Conservation (phyloP, 139 green algal species). For the Auxenochlorella protothecoides region DNA sequence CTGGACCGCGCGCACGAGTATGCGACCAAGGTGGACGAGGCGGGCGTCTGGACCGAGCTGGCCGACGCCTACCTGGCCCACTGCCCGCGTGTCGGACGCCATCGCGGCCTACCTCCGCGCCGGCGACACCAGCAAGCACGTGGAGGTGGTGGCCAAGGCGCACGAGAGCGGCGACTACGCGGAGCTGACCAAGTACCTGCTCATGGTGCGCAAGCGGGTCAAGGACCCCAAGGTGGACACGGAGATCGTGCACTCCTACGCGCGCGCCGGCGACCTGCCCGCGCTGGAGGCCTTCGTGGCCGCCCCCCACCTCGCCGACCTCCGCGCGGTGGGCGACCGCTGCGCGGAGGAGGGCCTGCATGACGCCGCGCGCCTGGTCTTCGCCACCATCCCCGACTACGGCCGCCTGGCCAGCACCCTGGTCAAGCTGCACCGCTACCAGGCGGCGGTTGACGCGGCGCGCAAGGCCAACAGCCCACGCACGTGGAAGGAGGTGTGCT, state of each 20-base stretch:
- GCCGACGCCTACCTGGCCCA: constrained; percentile 79
- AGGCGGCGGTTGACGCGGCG: constrained; percentile 86
- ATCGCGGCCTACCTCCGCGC: constrained; percentile 86
- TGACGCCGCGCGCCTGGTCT: constrained; percentile 90
- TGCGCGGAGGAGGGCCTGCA: constrained; percentile 74
- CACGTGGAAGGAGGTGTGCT: constrained; percentile 98
- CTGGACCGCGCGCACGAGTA: constrained; percentile 81
- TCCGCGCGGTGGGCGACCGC: constrained; percentile 52
- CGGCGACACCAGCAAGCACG: constrained; percentile 56
- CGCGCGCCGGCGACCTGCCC: constrained; percentile 71
- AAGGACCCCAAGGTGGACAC: constrained; percentile 89
- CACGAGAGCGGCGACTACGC: constrained; percentile 49
- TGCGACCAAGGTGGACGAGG: constrained; percentile 67
- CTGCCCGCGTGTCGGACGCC: constrained; percentile 54
- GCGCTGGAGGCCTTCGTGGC: constrained; percentile 93
- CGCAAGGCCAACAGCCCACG: constrained; percentile 89
- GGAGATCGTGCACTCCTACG: constrained; percentile 94
- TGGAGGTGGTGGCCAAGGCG: constrained; percentile 56
- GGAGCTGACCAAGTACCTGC: constrained; percentile 92
- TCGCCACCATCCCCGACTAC: constrained; percentile 89
- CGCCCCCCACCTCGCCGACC: constrained; percentile 62
- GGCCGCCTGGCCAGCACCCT: constrained; percentile 82
- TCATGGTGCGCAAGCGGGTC: constrained; percentile 93
- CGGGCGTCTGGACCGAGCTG: constrained; percentile 86
- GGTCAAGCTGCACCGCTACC: constrained; percentile 80